Conservation (phyloP, 2,329 filamentous ascomycete genomes). For the Chrysoporthe cubensis region DNA sequence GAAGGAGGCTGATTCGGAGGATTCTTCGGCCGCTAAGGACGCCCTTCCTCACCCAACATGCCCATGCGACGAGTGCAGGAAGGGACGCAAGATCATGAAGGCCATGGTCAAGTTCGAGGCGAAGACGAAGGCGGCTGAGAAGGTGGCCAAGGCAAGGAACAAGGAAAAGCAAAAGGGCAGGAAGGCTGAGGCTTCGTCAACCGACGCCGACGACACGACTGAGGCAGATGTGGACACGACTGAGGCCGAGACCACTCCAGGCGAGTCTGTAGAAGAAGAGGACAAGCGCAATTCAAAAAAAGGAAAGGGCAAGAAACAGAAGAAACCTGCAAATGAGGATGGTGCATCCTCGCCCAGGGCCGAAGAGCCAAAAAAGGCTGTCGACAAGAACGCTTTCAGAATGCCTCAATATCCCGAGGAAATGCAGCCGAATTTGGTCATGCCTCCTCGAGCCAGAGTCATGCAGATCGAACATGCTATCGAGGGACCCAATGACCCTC, state of each 20-base stretch:
- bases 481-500: slow-evolving; percentile 55
- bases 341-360: slow-evolving; percentile 19
- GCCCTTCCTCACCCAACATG: slow-evolving; percentile 44
- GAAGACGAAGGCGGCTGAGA: slow-evolving; percentile 11
- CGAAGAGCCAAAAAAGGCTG: slow-evolving; percentile 27
- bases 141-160: slow-evolving; percentile 3
- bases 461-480: slow-evolving; percentile 60
- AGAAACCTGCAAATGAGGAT: not conserved
- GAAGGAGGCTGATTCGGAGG: slow-evolving; percentile 23
- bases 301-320: slow-evolving; percentile 22
- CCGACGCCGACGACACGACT: slow-evolving; percentile 13
- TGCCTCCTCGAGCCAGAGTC: slow-evolving; percentile 52
- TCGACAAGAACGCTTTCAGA: slow-evolving; percentile 20
- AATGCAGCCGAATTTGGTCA: slow-evolving; percentile 49
- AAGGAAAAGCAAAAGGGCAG: slow-evolving; percentile 32
- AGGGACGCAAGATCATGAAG: slow-evolving; percentile 35
- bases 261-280: slow-evolving; percentile 31
- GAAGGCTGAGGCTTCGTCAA: slow-evolving; percentile 21
- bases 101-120: slow-evolving; percentile 23
- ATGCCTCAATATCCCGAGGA: slow-evolving; percentile 27
- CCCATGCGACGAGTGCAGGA: slow-evolving; percentile 39
- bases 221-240: slow-evolving; percentile 21
- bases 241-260: slow-evolving; percentile 18
- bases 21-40: slow-evolving; percentile 29
- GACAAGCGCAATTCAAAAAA: slow-evolving; percentile 28